phyloP scores from a whole-genome alignment of 2,329 filamentous ascomycete species.

The Fusarium lateritium region DNA sequence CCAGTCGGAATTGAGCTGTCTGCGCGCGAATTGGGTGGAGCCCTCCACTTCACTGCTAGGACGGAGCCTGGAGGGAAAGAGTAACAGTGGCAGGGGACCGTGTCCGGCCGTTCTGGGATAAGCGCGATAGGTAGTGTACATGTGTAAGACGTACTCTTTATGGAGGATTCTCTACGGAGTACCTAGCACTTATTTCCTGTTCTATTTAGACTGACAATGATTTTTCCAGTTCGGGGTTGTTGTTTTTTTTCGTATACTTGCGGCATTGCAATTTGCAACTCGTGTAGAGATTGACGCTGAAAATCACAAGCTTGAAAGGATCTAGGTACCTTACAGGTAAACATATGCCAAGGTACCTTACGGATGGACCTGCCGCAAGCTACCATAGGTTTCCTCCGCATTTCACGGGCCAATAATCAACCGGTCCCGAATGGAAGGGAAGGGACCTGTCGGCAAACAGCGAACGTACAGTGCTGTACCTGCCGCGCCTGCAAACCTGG shows the following conservation, averaged over 20 bases:
- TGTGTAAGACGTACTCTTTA: neutral
- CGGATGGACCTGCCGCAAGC: neutral
- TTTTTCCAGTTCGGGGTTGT: neutral
- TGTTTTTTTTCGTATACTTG: neutral
- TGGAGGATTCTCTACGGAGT: neutral
- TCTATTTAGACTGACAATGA: neutral
- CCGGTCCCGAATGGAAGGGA: neutral
- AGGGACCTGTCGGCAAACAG: constrained; percentile 33
- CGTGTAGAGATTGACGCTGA: neutral
- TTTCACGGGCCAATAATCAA: constrained; percentile 22
- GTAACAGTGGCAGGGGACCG: constrained; percentile 8
- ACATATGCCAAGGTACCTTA: too few species aligned
- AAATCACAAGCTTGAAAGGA: neutral
- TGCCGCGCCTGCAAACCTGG: constrained; percentile 29
- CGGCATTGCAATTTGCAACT: neutral
- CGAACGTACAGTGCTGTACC: constrained; percentile 15
- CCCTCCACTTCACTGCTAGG: constrained; percentile 2
- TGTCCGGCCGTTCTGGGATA: constrained; percentile 37
- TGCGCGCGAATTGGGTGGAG: constrained; percentile 42
- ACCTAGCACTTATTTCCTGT: neutral
- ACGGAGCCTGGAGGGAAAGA: neutral
- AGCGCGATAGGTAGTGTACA: constrained; percentile 2
- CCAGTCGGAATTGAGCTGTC: constrained; percentile 41
- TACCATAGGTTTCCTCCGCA: neutral
- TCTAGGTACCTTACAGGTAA: neutral